Percentiles rank a stretch among this genome's conserved stretches.
Conservation (phyloP, 768 basidiomycete species). For the Sporobolomyces phaffii region DNA sequence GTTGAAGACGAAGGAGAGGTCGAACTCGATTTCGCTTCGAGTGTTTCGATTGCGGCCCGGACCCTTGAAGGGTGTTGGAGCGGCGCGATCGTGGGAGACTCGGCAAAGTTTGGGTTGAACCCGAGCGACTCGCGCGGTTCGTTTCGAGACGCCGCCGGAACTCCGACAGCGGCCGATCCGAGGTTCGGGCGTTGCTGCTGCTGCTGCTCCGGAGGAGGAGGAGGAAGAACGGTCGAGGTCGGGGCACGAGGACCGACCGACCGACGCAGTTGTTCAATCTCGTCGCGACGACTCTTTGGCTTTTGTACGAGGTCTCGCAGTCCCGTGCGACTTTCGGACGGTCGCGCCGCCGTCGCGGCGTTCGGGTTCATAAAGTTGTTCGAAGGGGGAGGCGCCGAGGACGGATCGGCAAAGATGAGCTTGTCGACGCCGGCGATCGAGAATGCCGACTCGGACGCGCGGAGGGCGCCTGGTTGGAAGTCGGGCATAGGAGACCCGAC, state of each 20-base stretch:
- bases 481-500: conserved; percentile 27
- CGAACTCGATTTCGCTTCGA: conserved; percentile 20
- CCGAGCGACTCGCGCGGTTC: conserved; percentile 2
- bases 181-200: not conserved
- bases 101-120: conserved; percentile 12
- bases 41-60: conserved; percentile 20
- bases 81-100: conserved; percentile 4
- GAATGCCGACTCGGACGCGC: conserved; percentile 9
- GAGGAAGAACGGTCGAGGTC: not conserved
- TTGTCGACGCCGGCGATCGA: conserved; percentile 15
- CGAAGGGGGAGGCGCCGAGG: not conserved
- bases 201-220: not conserved
- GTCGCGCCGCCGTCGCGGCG: not conserved
- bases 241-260: no score
- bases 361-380: no score
- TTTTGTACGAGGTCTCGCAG: not conserved
- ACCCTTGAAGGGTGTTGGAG: conserved; percentile 29
- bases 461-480: conserved; percentile 7
- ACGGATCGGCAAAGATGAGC: conserved; percentile 3
- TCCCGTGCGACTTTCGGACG: not conserved
- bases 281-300: not conserved
- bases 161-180: no score
- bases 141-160: not conserved
- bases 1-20: not conserved
- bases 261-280: conserved; percentile 4